phyloP scores from a whole-genome alignment of 257 asterid species.

The Nicotiana paniculata region DNA sequence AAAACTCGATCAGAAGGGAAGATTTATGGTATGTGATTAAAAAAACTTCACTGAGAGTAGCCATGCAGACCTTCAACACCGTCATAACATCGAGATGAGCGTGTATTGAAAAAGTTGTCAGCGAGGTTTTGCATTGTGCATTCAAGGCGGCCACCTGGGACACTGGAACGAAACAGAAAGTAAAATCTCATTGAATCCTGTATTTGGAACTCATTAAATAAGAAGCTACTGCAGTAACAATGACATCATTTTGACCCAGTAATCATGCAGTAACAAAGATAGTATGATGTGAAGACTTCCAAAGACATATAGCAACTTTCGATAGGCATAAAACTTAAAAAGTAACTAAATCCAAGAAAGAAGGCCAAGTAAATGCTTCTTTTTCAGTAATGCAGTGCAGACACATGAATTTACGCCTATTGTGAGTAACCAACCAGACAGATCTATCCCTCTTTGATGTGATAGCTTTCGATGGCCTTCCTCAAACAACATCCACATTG shows the following conservation, averaged over 20 bases:
- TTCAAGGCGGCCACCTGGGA: conserved; percentile 93
- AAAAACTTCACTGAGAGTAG: background rate
- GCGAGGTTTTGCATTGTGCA: conserved; percentile 99
- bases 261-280: background rate
- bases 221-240: background rate
- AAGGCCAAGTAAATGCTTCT: background rate
- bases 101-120: conserved; percentile 60
- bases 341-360: background rate
- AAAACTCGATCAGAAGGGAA: background rate
- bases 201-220: background rate
- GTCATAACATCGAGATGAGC: conserved; percentile 63
- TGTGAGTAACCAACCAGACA: background rate
- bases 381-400: background rate
- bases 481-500: background rate
- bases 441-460: background rate
- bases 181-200: conserved; percentile 7
- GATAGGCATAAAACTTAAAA: background rate
- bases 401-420: background rate
- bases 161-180: conserved; percentile 37
- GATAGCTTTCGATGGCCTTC: background rate
- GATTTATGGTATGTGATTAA: background rate
- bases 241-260: no score
- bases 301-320: background rate
- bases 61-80: conserved; percentile 50
- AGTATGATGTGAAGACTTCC: background rate